A percentile compares a stretch with the other conserved stretches of the same genome.
Evolutionary conservation across 192 early-diverging fungal genomes (phyloP).

Genomic region (Rhizophagus prolifer): DNA sequence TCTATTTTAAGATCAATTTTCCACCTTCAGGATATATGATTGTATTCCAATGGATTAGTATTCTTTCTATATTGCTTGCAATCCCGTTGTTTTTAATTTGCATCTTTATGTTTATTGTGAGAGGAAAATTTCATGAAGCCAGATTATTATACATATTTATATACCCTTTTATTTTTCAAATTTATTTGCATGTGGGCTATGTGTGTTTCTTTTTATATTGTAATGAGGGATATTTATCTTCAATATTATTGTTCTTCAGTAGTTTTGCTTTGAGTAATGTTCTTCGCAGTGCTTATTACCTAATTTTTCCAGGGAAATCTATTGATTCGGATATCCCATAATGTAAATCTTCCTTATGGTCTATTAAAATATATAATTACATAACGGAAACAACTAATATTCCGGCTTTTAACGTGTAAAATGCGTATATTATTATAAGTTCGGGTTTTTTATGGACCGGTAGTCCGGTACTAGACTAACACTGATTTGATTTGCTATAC

Average conservation of each 20-base stretch:
- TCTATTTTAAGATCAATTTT: neutral
- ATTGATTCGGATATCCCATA: neutral
- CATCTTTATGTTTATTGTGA: neutral
- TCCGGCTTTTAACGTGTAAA: too few relatives aligned
- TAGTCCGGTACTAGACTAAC: too few relatives aligned
- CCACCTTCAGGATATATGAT: slow-evolving; percentile 1
- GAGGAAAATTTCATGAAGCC: neutral
- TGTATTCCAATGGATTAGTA: slow-evolving; percentile 11
- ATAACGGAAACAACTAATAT: too few relatives aligned
- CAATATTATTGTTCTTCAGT: neutral
- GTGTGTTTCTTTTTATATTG: slow-evolving; percentile 20
- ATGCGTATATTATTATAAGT: too few relatives aligned
- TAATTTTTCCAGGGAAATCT: neutral
- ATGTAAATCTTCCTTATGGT: too few relatives aligned
- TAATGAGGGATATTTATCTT: slow-evolving; percentile 17
- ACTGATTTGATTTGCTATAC: too few relatives aligned
- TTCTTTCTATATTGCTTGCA: slow-evolving; percentile 2
- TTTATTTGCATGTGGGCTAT: slow-evolving; percentile 17
- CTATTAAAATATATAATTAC: too few relatives aligned
- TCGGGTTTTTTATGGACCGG: too few relatives aligned
- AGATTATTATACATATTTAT: slow-evolving; percentile 4
- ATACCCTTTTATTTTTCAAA: slow-evolving; percentile 9
- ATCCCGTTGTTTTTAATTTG: neutral
- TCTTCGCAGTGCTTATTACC: neutral
- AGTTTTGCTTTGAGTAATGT: slow-evolving; percentile 17